These are phyloP conservation scores for Botryobasidium botryosum DNA, from an alignment of 768 basidiomycete species.

Conservation along the genomic window DNA sequence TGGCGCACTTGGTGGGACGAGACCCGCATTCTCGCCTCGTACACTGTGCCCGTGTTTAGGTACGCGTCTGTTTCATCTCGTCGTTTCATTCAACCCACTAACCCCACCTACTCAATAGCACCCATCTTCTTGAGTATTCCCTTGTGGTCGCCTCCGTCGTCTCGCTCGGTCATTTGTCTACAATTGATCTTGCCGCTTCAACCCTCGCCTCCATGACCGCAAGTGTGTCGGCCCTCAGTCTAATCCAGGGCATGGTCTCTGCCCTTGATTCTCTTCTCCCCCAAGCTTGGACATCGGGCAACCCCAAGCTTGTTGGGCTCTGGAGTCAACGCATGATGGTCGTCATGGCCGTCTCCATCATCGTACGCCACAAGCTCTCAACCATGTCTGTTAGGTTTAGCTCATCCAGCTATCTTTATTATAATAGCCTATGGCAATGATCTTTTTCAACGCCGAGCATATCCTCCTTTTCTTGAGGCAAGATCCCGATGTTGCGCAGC, in stretches of 20 bases:
- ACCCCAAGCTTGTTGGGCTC: constrained; percentile 70
- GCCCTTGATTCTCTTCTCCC: constrained; percentile 89
- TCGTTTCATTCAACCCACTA: too few relatives aligned
- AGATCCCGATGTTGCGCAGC: constrained; percentile 66
- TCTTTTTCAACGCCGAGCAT: constrained; percentile 73
- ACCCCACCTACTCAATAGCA: constrained; percentile 28
- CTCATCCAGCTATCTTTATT: too few relatives aligned
- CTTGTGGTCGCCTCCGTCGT: constrained; percentile 72
- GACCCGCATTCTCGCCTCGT: constrained; percentile 36
- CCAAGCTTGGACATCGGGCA: constrained; percentile 81
- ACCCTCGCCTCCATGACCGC: constrained; percentile 60
- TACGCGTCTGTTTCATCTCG: constrained; percentile 18
- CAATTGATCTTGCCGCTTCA: constrained; percentile 72
- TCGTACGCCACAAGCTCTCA: constrained; percentile 31
- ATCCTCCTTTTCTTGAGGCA: constrained; percentile 54
- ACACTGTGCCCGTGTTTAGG: constrained; percentile 59
- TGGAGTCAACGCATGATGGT: constrained; percentile 84
- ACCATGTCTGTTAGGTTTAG: not conserved
- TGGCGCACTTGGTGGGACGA: constrained; percentile 30
- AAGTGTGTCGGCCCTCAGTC: constrained; percentile 57
- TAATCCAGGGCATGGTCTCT: constrained; percentile 66
- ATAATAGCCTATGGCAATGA: constrained; percentile 33
- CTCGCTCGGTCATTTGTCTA: constrained; percentile 81
- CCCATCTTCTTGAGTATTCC: constrained; percentile 75
- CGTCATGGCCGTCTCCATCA: constrained; percentile 36